Conservation (phyloP, 768 basidiomycete genomes). For the Amanita polypyramis region DNA sequence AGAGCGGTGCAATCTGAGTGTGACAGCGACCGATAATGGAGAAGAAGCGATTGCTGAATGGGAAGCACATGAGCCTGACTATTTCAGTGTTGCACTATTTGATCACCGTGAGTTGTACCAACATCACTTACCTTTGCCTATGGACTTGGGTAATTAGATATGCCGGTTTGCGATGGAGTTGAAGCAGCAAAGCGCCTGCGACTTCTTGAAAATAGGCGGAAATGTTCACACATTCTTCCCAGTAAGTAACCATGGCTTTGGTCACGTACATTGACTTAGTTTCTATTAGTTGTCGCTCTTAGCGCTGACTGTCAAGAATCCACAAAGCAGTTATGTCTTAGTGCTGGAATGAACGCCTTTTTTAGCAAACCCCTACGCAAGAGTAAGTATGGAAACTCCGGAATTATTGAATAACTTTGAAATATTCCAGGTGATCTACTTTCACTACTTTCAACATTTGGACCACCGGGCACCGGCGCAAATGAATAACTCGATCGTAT, state of each 20-base stretch:
- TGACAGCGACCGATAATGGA: slow-evolving; percentile 54
- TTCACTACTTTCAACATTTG: slow-evolving; percentile 44
- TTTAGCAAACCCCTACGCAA: slow-evolving; percentile 65
- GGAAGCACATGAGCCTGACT: slow-evolving; percentile 57
- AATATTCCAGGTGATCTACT: slow-evolving; percentile 36
- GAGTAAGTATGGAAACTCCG: slow-evolving; percentile 22
- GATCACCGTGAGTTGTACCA: slow-evolving; percentile 52
- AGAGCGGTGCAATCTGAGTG: slow-evolving; percentile 47
- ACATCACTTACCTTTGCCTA: background rate
- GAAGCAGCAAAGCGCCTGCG: slow-evolving; percentile 62
- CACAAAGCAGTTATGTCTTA: slow-evolving; percentile 65
- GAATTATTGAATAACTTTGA: background rate
- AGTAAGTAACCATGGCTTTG: slow-evolving; percentile 28
- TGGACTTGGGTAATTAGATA: slow-evolving; percentile 32
- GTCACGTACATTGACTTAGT: background rate
- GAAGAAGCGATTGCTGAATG: slow-evolving; percentile 65
- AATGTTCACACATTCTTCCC: slow-evolving; percentile 37
- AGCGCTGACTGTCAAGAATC: slow-evolving; percentile 74
- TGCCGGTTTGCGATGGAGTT: slow-evolving; percentile 73
- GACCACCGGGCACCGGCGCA: slow-evolving; percentile 14
- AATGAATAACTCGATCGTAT: background rate
- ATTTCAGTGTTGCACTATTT: slow-evolving; percentile 61
- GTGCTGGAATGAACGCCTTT: slow-evolving; percentile 71
- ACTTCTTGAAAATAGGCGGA: slow-evolving; percentile 46
- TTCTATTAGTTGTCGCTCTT: slow-evolving; percentile 48